Base-by-base conservation (phyloP, 352 stramenopile genomes). In the Phytophthora cryptogea region DNA sequence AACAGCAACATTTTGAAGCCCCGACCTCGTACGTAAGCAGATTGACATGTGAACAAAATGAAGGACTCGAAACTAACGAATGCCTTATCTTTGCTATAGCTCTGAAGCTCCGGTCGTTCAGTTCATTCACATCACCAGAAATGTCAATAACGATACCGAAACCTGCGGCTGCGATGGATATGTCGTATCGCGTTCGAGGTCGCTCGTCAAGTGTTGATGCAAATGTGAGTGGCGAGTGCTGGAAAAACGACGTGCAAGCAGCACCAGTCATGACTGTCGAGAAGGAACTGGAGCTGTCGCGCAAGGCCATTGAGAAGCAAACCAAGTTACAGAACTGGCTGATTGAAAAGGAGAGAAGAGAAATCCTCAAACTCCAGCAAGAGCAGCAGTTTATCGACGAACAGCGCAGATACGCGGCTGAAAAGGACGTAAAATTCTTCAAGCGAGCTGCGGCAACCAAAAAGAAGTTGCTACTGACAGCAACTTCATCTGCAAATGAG, bases 261-360 rank as follows among this genome's bases (percentile, higher is more conserved):
- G 65, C 54, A 51, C 63, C 59, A 17, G 30, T 37, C 0, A 40
- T 86, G 42, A 78, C 82, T 28, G 62, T 80, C 20, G 73, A 92
- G 54, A 87, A 82, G 45, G 76, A 90, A 54, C 64, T 92, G 14
- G 80, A 88, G 48, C 40, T 74, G 9, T 85, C 79, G 5, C 81
- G 82, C 17, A 91, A 94, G 41, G 87, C 87, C 13, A 94, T 96
- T 54, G 86, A 93, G 56, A 96, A 96, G 71, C 87, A 97, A 50
- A 81, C 86, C 2, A 95, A 95, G 43, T 60, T 97, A 26, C 87
- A 96, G 45, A 90, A 85, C 31, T 97, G 89, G 89, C 70, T 96
- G 16, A 72, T 93, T 13, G 83, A 96, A 50, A 97, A 97, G 50
- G 90, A 97, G 55, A 76, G 82, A 28, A 78, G 83, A 37, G 86